Evolutionary conservation across 2,329 filamentous ascomycete genomes (phyloP), one percentile per base, ranked within the genome.

Genomic region (Hypomyces rosellus): DNA sequence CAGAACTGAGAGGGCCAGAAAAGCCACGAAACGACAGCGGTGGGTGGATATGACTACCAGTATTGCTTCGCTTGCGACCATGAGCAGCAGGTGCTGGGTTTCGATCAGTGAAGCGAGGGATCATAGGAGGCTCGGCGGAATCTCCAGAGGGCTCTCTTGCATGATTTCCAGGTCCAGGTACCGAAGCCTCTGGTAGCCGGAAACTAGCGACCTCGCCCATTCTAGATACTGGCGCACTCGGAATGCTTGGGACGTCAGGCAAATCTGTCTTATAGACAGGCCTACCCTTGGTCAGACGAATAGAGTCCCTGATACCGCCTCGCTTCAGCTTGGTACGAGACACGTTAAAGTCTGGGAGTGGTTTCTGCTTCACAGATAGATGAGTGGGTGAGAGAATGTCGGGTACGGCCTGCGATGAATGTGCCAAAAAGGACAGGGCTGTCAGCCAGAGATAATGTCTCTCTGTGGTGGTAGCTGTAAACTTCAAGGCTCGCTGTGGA

Each of bases 371-470:
- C 3, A 59, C 52, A 25, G 54, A 57, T 45, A 78, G 75, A 18
- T 76, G 70, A 6, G 79, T 76, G 8, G 74, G 67, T 13, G 79
- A 66, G 3, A 85, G 73, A 14, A 90, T 81, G 47, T 93, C 88
- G 2, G 89, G 88, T 5, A 92, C 78, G 1, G 86, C 84, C 61
- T 92, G 86, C 14, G 86, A 82, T 1, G 91, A 95, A 65, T 96
- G 90, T 12, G 92, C 91, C 33, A 99, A 76, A 79, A 97, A 99
- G 0, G 91, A 96, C 16, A 99, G 75, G 1, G 93, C 89, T 16
- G 89, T 96, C 51, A 99, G 74, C 93, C 93, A 99, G 45, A 96
- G 73, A 62, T 95, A 95, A 67, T 99, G 93, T 14, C 93, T 84
- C 57, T 97, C 93, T 34, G 85, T 74, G 18, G 83, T 86, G 14